Evolutionary conservation across 192 early-diverging fungal species (phyloP).

Genomic region (Cetraspora pellucida): DNA sequence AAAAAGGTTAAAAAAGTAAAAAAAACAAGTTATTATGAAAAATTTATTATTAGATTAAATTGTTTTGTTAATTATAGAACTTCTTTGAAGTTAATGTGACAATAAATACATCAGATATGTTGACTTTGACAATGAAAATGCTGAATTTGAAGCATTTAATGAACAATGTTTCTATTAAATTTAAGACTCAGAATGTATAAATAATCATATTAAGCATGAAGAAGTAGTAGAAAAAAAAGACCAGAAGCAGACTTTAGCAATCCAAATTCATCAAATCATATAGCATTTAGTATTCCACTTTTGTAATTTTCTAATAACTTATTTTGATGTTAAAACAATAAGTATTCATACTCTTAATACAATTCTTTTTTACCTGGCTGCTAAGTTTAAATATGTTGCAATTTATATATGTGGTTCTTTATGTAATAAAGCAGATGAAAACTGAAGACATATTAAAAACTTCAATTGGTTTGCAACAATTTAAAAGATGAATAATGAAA

Average conservation of each 20-base stretch:
- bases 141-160: neutral
- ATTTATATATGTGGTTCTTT: neutral
- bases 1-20: neutral
- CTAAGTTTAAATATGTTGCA: neutral
- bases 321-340: neutral
- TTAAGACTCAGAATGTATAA: neutral
- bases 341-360: neutral
- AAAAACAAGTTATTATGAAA: neutral
- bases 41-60: constrained; percentile 1
- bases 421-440: neutral
- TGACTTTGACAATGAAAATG: neutral
- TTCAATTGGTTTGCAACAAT: too few species aligned
- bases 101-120: neutral
- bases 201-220: neutral
- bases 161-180: neutral
- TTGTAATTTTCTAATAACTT: neutral
- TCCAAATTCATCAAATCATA: neutral
- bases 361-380: neutral
- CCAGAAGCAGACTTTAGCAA: neutral
- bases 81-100: neutral
- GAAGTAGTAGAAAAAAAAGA: neutral
- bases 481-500: too few species aligned
- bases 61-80: neutral
- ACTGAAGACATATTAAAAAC: neutral
- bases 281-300: neutral